Conservation (phyloP, 116 monocot species). For the Papilionanthe hybrid region DNA sequence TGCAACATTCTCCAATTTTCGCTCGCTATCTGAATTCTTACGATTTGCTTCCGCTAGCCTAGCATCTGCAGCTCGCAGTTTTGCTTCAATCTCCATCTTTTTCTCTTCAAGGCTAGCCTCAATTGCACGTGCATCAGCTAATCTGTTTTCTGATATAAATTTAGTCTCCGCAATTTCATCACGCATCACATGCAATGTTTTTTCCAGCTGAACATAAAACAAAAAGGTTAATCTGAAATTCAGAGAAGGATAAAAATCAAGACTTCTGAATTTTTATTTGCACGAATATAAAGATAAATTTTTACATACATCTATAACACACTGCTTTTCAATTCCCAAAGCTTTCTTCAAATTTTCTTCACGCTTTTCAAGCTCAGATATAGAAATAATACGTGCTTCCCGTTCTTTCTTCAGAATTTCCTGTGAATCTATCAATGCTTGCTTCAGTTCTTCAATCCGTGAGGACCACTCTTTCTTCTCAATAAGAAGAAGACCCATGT, state of each 20-base stretch:
- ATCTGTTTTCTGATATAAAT: constrained; percentile 61
- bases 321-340: constrained; percentile 77
- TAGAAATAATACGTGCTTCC: constrained; percentile 42
- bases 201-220: constrained; percentile 60
- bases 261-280: not conserved
- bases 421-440: constrained; percentile 41
- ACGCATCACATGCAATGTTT: constrained; percentile 73
- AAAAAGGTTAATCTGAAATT: not conserved
- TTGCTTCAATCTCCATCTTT: constrained; percentile 59
- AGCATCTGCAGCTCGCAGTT: constrained; percentile 66
- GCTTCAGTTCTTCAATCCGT: constrained; percentile 50
- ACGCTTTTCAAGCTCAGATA: constrained; percentile 65
- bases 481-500: constrained; percentile 88
- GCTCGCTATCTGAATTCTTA: constrained; percentile 66
- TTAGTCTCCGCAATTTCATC: constrained; percentile 64
- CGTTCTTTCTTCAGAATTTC: constrained; percentile 68
- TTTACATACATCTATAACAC: constrained; percentile 63
- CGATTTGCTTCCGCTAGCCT: constrained; percentile 77
- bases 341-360: constrained; percentile 67
- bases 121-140: constrained; percentile 66
- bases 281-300: not conserved
- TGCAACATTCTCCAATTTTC: constrained; percentile 65
- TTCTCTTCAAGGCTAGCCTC: constrained; percentile 72
- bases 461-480: constrained; percentile 82
- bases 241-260: not conserved